Conservation (phyloP, 78 protist species). For the Dictyostelium discoideum region DNA sequence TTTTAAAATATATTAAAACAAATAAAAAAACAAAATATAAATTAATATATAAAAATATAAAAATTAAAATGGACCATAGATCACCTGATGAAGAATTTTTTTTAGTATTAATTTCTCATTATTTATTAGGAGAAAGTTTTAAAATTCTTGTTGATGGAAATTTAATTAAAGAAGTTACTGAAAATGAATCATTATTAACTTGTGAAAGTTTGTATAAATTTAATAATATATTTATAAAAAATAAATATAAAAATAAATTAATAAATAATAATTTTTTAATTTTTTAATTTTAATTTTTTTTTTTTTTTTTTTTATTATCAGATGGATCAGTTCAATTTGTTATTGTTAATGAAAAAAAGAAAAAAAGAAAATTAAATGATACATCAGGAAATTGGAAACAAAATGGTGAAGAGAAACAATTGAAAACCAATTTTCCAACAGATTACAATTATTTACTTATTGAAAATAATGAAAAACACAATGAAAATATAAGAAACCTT, state of each 20-base stretch:
- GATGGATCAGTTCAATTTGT: neutral
- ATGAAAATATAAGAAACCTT: neutral
- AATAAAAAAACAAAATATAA: too few species aligned
- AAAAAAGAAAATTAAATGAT: neutral
- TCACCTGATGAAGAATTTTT: neutral
- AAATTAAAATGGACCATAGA: neutral
- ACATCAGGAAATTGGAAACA: neutral
- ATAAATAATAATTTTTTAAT: too few species aligned
- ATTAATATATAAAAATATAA: too few species aligned
- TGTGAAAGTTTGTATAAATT: neutral
- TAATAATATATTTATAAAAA: neutral
- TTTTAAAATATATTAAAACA: too few species aligned
- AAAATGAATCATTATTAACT: neutral
- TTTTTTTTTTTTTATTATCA: neutral
- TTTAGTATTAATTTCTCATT: neutral
- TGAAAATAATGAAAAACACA: neutral
- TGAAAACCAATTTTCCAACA: neutral
- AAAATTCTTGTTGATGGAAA: neutral
- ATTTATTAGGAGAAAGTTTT: neutral
- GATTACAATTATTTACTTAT: neutral
- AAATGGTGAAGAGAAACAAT: neutral
- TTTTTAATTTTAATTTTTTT: too few species aligned
- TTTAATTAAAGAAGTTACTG: neutral
- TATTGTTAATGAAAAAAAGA: neutral
- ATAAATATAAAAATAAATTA: neutral